Evolutionary conservation across 2,329 filamentous ascomycete genomes (phyloP), one percentile per base, ranked within the genome.

Genomic region (Fusarium vanettenii): DNA sequence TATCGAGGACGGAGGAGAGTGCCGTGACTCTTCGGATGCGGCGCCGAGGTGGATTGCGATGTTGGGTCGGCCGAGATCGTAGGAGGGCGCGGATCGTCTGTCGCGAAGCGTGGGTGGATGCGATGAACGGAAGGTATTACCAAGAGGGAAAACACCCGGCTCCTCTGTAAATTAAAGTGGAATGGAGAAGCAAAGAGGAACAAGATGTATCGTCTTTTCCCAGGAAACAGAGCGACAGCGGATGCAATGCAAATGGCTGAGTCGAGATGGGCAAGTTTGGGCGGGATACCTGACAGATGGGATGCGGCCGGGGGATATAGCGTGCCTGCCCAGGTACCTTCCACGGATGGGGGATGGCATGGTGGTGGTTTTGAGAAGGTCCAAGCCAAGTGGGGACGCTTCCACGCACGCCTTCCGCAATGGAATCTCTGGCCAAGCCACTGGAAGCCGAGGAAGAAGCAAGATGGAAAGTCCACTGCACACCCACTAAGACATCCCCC

Each of bases 391-490:
- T 67, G 66, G 68, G 67, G 65, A 67, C 73, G 39, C 66, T 71
- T 66, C 67, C 67, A 62, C 64, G 67, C 73, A 67, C 67, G 61
- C 73, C 67, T 76, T 76, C 73, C 62, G 67, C 69, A 73, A 67
- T 70, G 63, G 60, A 76, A 72, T 73, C 70, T 70, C 72, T 68
- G 69, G 66, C 73, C 67, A 76, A 76, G 76, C 75, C 75, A 79
- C 76, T 79, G 68, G 76, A 78, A 78, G 76, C 75, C 73, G 67
- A 76, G 69, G 76, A 71, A 79, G 76, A 79, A 78, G 76, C 76
- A 76, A 78, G 67, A 74, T 74, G 63, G 73, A 76, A 76, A 64
- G 72, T 68, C 76, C 69, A 77, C 73, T 73, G 64, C 76, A 75
- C 73, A 73, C 70, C 73, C 73, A 63, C 70, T 74, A 25, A 48